Percentiles rank a stretch among this genome's conserved stretches.
These are phyloP conservation scores for Nemania sp. DNA, from an alignment of 2,329 filamentous ascomycete genomes.

Conservation along the genomic window DNA sequence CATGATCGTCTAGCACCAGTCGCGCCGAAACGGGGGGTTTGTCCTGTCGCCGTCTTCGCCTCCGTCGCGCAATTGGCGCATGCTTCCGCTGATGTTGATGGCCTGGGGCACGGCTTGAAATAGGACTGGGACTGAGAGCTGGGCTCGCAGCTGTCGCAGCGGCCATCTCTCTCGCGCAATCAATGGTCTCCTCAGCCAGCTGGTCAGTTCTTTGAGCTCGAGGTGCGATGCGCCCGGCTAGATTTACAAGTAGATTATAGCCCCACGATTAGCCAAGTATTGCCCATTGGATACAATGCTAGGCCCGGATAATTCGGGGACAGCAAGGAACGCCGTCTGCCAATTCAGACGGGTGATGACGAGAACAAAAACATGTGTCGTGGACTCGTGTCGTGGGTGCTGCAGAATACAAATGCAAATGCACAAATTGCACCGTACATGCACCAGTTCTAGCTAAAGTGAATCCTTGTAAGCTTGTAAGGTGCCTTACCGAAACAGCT, in stretches of 20 bases:
- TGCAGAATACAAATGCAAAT: too few species aligned
- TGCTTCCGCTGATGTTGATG: conserved; percentile 42
- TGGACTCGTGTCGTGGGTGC: neutral
- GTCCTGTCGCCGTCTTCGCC: conserved; percentile 63
- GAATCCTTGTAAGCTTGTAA: too few species aligned
- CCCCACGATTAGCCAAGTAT: conserved; percentile 28
- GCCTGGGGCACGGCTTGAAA: conserved; percentile 13
- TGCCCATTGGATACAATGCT: conserved; percentile 22
- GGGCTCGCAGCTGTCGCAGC: conserved; percentile 27
- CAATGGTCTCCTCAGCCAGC: conserved; percentile 5
- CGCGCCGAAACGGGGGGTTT: conserved; percentile 78
- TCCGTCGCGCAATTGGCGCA: conserved; percentile 47
- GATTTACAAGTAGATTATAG: conserved; percentile 28
- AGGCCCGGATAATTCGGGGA: neutral
- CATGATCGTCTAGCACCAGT: conserved; percentile 80
- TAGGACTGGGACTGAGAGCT: conserved; percentile 13
- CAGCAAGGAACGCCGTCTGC: neutral
- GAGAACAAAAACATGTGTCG: too few species aligned
- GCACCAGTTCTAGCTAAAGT: neutral
- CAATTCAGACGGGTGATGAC: neutral
- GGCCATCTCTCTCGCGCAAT: conserved; percentile 11
- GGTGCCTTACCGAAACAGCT: too few species aligned
- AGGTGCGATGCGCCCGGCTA: conserved; percentile 25
- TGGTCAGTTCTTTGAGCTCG: conserved; percentile 7
- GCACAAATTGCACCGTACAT: neutral